Conservation (phyloP, 2,329 filamentous ascomycete species). For the Aspergillus brunneoviolaceus region DNA sequence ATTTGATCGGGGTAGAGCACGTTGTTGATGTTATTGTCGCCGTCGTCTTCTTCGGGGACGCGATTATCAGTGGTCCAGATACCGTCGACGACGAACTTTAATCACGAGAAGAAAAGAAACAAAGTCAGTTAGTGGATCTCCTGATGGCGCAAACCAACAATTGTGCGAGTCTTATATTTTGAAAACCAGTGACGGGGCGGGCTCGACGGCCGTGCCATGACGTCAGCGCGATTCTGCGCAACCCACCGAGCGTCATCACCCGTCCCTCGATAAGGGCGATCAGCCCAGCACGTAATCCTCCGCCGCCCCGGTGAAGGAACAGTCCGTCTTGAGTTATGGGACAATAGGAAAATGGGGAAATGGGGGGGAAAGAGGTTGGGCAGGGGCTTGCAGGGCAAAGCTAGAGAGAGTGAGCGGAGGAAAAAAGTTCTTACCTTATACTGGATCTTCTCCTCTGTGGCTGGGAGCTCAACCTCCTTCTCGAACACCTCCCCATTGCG, state of each 20-base stretch:
- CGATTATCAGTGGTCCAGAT: slow-evolving; percentile 82
- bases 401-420: slow-evolving; percentile 1
- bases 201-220: slow-evolving; percentile 14
- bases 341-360: too few relatives aligned
- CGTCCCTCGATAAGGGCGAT: slow-evolving; percentile 15
- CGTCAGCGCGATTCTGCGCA: slow-evolving; percentile 25
- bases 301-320: neutral
- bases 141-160: slow-evolving; percentile 9
- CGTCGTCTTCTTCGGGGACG: slow-evolving; percentile 78
- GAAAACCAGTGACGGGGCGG: slow-evolving; percentile 17
- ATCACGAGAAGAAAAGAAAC: slow-evolving; percentile 9
- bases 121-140: slow-evolving; percentile 14
- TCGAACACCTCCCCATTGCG: slow-evolving; percentile 71
- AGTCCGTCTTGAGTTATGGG: too few relatives aligned
- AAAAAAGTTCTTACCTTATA: slow-evolving; percentile 74
- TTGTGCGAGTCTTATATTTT: slow-evolving; percentile 25
- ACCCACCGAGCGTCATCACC: slow-evolving; percentile 25
- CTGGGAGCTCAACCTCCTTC: slow-evolving; percentile 74
- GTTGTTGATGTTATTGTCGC: slow-evolving; percentile 87
- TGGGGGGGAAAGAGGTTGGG: too few relatives aligned
- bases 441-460: slow-evolving; percentile 69
- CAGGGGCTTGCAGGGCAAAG: neutral
- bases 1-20: slow-evolving; percentile 77
- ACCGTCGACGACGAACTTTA: slow-evolving; percentile 90
- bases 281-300: slow-evolving; percentile 4